Base-by-base conservation (phyloP, 1,284 basidiomycete species). In the Cryptococcus floricola region DNA sequence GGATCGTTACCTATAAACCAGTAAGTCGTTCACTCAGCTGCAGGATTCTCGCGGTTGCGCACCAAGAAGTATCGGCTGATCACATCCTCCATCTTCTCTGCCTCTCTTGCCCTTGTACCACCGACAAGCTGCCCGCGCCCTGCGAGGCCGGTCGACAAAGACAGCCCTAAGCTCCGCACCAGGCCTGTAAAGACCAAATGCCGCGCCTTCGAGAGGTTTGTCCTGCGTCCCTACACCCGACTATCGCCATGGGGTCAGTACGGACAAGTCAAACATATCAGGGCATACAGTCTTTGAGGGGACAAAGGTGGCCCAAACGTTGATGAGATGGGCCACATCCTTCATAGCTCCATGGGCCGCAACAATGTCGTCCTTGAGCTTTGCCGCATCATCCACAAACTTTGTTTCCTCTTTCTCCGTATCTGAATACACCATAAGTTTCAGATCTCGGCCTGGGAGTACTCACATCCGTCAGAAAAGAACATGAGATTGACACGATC, bases 391-490 rank as follows among this genome's bases (percentile, higher is more conserved):
- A 25, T 78, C 70, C 42, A 89, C 62, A 66, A 91, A 91, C 64
- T 86, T 87, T 9, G 72, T 76, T 44, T 81, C 78, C 68, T 92
- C 87, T 8, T 79, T 75, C 8, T 47, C 41, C 1, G 84, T 79
- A 69, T 91, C 89, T 91, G 37, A 3, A 14, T 18, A 9, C 9
- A 18, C 18, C 5, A 13, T 18, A 4, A 18, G 46, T 10, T n/a
- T 9, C 23, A 43, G n/a, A 27, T 16, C 25, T 19, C 14, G 5
- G 43, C 25, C 25, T 5, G 38, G 7, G 19, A 23, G 13, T 19
- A 81, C 87, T 67, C 70, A 91, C 89, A 91, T 31, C 89, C 89
- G 64, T 92, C 89, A 0, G 84, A 80, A 71, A 91, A 90, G 78
- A 91, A 90, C 9, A 87, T 84, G 9, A 91, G 76, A 71, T 90